phyloP scores from a whole-genome alignment of 345 rosid species.

The Linum tenue region DNA sequence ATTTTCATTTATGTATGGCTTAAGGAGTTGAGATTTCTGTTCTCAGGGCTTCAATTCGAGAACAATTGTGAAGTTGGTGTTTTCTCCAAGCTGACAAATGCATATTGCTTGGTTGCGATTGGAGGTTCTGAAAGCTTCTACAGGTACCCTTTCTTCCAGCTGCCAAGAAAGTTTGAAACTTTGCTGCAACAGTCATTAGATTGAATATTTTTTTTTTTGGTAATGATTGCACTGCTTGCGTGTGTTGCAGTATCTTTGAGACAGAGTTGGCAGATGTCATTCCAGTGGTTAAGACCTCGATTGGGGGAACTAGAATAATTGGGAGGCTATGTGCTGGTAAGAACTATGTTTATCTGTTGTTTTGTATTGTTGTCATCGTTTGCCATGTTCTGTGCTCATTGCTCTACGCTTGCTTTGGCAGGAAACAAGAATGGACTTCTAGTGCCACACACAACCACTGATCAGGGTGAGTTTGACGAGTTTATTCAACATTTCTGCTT shows the following conservation, averaged over 20 bases:
- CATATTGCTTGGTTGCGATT: slow-evolving; percentile 78
- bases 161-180: too few relatives aligned
- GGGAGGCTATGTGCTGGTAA: slow-evolving; percentile 85
- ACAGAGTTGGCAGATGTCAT: slow-evolving; percentile 73
- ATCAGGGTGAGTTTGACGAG: slow-evolving; percentile 60
- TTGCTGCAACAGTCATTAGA: neutral
- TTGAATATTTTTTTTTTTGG: neutral
- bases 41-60: slow-evolving; percentile 77
- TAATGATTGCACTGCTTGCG: too few relatives aligned
- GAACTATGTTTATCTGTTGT: neutral
- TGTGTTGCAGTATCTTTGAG: slow-evolving; percentile 50
- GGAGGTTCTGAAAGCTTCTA: slow-evolving; percentile 82
- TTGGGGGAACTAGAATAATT: slow-evolving; percentile 73
- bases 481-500: neutral
- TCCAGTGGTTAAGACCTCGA: slow-evolving; percentile 85
- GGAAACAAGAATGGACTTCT: slow-evolving; percentile 97
- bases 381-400: neutral
- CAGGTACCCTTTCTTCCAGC: slow-evolving; percentile 33
- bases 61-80: slow-evolving; percentile 80
- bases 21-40: neutral
- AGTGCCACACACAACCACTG: slow-evolving; percentile 85
- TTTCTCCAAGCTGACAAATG: slow-evolving; percentile 78
- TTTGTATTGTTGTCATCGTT: neutral
- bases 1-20: neutral
- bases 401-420: slow-evolving; percentile 10